Percentiles rank a stretch among this genome's conserved stretches.
Evolutionary conservation across 305 asterid species (phyloP).

Genomic region (Fraxinus baroniana): DNA sequence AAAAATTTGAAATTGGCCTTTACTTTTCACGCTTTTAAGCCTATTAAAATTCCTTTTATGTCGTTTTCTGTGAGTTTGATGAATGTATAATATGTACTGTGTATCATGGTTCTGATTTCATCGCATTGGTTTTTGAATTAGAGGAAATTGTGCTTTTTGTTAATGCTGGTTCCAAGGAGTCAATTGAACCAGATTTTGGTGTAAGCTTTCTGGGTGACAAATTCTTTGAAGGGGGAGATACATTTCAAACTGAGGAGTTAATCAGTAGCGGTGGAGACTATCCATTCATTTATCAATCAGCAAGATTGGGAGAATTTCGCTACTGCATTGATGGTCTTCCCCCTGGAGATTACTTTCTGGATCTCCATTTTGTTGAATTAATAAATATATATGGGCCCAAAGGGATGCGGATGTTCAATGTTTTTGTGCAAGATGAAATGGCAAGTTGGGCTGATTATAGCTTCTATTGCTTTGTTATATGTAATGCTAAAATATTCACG

Average conservation of each 20-base stretch:
- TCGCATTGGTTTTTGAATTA: slow-evolving; percentile 35
- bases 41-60: background rate
- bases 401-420: slow-evolving; percentile 87
- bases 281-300: slow-evolving; percentile 75
- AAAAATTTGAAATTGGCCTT: background rate
- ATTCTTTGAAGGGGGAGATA: slow-evolving; percentile 78
- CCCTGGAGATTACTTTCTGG: slow-evolving; percentile 69
- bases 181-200: slow-evolving; percentile 48
- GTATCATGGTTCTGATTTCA: slow-evolving; percentile 23
- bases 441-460: slow-evolving; percentile 39
- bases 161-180: slow-evolving; percentile 70
- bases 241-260: slow-evolving; percentile 73
- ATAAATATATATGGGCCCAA: slow-evolving; percentile 81
- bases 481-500: slow-evolving; percentile 4
- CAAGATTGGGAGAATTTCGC: slow-evolving; percentile 71
- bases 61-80: slow-evolving; percentile 1
- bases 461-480: slow-evolving; percentile 4
- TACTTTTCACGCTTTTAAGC: background rate
- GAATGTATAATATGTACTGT: background rate
- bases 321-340: slow-evolving; percentile 60
- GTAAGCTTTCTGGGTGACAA: slow-evolving; percentile 56
- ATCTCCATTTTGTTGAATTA: slow-evolving; percentile 91
- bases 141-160: slow-evolving; percentile 72
- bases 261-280: slow-evolving; percentile 67
- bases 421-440: slow-evolving; percentile 88